phyloP scores from a whole-genome alignment of 1,284 basidiomycete genomes.

The Takashimella tepidaria region DNA sequence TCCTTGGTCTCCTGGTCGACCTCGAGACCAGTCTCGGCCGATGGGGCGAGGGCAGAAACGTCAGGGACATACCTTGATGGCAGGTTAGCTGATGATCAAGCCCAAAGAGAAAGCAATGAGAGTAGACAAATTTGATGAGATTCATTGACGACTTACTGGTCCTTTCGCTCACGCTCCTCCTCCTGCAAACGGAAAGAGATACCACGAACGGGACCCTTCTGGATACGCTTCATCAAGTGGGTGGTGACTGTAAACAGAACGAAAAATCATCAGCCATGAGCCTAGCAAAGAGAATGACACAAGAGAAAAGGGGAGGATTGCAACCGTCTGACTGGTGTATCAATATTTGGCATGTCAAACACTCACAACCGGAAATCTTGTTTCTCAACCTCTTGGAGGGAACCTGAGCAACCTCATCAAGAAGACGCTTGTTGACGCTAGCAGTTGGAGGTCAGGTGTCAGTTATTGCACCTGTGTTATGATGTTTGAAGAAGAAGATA shows the following conservation, averaged over 20 bases:
- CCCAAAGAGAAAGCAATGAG: neutral
- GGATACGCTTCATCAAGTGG: conserved; percentile 99
- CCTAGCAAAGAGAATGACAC: neutral
- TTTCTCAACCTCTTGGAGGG: conserved; percentile 99
- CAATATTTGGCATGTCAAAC: neutral
- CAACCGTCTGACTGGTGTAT: conserved; percentile 3
- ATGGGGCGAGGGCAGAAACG: conserved; percentile 84
- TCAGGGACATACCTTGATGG: conserved; percentile 76
- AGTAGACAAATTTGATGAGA: neutral
- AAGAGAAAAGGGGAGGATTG: neutral
- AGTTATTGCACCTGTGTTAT: too few species aligned
- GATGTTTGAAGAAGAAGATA: too few species aligned
- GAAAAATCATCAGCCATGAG: neutral
- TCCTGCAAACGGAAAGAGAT: conserved; percentile 99
- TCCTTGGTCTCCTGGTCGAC: conserved; percentile 91
- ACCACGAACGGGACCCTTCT: conserved; percentile 97
- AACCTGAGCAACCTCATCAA: conserved; percentile 97
- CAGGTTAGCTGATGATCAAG: neutral
- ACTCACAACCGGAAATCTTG: conserved; percentile 88
- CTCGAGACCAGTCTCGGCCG: conserved; percentile 63
- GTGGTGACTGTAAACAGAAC: conserved; percentile 65
- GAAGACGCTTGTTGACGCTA: conserved; percentile 98
- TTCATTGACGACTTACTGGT: conserved; percentile 66
- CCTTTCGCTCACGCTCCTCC: conserved; percentile 99
- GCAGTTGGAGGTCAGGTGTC: too few species aligned